These are phyloP conservation scores for Osmanthus fragrans DNA, from an alignment of 257 asterid genomes.

Conservation along the genomic window DNA sequence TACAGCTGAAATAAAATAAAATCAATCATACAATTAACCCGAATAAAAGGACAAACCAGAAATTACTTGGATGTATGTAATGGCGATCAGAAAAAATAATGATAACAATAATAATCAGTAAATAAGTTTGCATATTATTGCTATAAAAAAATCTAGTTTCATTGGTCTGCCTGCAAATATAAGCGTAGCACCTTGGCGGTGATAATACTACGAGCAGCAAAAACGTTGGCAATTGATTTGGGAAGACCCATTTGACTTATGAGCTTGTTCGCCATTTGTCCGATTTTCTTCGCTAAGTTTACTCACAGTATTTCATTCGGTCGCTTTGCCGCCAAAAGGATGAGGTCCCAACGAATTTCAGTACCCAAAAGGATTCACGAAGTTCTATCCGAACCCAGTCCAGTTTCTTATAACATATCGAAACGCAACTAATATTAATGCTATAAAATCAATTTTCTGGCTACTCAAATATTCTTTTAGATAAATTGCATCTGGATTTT, in stretches of 20 bases:
- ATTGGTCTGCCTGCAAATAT: not conserved
- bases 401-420: too few relatives aligned
- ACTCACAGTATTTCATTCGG: not conserved
- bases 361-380: too few relatives aligned
- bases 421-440: too few relatives aligned
- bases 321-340: too few relatives aligned
- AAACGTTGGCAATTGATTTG: slow-evolving; percentile 56
- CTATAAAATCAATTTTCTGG: too few relatives aligned
- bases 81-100: not conserved
- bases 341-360: too few relatives aligned
- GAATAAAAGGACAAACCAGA: not conserved
- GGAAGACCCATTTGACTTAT: slow-evolving; percentile 79
- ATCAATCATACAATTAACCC: not conserved
- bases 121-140: not conserved
- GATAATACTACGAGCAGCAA: slow-evolving; percentile 74
- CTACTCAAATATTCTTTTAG: too few relatives aligned
- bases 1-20: not conserved
- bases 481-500: too few relatives aligned
- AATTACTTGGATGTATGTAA: not conserved
- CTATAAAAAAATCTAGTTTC: not conserved
- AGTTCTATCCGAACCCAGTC: too few relatives aligned
- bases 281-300: slow-evolving; percentile 7
- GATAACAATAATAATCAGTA: not conserved
- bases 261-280: slow-evolving; percentile 74
- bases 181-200: slow-evolving; percentile 62